Conservation (phyloP, 495 filamentous ascomycete genomes). For the Hypoxylon cercidicola region DNA sequence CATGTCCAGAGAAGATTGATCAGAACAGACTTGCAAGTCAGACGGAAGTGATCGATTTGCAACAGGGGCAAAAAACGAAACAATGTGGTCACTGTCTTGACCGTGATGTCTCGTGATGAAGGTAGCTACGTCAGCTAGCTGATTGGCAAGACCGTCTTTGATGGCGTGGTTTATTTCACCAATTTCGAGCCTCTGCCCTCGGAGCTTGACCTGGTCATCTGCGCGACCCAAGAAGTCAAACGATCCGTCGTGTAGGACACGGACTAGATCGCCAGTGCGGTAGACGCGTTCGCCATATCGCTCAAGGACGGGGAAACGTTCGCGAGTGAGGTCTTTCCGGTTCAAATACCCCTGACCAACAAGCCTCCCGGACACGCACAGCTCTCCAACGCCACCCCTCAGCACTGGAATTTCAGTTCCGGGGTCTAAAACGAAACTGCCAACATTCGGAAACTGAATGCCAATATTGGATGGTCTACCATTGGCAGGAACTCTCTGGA, state of each 20-base stretch:
- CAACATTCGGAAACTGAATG: conserved; percentile 81
- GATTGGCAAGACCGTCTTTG: conserved; percentile 53
- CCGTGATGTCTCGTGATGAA: conserved; percentile 71
- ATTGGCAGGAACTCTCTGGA: conserved; percentile 72
- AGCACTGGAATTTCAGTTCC: conserved; percentile 74
- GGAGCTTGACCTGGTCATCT: conserved; percentile 83
- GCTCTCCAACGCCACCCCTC: conserved; percentile 83
- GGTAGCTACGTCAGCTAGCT: conserved; percentile 69
- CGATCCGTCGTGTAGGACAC: conserved; percentile 73
- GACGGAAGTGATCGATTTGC: conserved; percentile 2
- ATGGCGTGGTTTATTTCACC: conserved; percentile 79
- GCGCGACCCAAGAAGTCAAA: conserved; percentile 79
- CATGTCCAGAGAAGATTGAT: conserved; percentile 31
- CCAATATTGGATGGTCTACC: conserved; percentile 89
- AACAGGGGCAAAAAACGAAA: conserved; percentile 69
- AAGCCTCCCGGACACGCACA: conserved; percentile 85
- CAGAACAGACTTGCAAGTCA: conserved; percentile 46
- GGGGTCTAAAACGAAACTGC: conserved; percentile 79
- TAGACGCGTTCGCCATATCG: conserved; percentile 68
- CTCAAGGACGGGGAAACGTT: conserved; percentile 69
- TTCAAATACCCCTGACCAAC: conserved; percentile 91
- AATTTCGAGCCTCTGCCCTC: conserved; percentile 81
- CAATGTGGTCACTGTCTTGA: conserved; percentile 73
- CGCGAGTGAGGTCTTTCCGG: conserved; percentile 70
- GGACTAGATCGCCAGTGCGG: conserved; percentile 81